Base-by-base conservation (phyloP, 768 basidiomycete species). In the Agaricus subrufescens region DNA sequence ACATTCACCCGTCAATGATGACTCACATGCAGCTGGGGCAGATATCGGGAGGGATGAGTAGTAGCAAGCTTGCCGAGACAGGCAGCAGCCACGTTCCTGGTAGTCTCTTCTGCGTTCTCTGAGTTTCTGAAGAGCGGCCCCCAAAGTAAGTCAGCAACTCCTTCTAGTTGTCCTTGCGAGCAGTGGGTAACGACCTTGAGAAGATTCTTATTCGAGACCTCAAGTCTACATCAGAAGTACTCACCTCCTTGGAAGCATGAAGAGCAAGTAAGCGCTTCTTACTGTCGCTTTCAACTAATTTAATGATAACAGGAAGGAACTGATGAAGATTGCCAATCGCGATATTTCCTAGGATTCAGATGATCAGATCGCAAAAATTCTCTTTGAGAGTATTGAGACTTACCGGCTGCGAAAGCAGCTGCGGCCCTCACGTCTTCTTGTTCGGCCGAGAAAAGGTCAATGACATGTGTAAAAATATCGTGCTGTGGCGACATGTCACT, bases 31-130 rank as follows among this genome's bases (percentile, higher is more conserved):
- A 99, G 83, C 64, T 97, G 92, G 2, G 94, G 92, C 15, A 98
- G 77, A 68, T 96, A 99, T 62, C 85, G 86, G 0, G 87, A 84
- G 3, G 97, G 94, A 56, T 94, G 89, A 0, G 92, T 90, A 0
- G 91, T 91, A 0, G 94, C 95, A 30, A 99, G 77, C 70, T 98
- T 97, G 34, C 97, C 97, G 15, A 99, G 80, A 67, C 95, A 98
- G 2, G 96, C 95, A 46, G 97, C 94, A 26, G 95, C 93, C 38
- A 98, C 92, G 66, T 97, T 98, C 49, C 95, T 78, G 1, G 92
- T 89, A 7, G 89, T 89, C 71, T 98, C 96, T 59, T 96, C 96
- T 14, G 89, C 81, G 59, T 85, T 87, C 58, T 91, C 88, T 10
- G 93, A 94, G 67, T 94, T 89, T 63, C 91, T 84, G 67, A 98